Evolutionary conservation across 1,284 basidiomycete species (phyloP).

Genomic region (Butyriboletus regius): DNA sequence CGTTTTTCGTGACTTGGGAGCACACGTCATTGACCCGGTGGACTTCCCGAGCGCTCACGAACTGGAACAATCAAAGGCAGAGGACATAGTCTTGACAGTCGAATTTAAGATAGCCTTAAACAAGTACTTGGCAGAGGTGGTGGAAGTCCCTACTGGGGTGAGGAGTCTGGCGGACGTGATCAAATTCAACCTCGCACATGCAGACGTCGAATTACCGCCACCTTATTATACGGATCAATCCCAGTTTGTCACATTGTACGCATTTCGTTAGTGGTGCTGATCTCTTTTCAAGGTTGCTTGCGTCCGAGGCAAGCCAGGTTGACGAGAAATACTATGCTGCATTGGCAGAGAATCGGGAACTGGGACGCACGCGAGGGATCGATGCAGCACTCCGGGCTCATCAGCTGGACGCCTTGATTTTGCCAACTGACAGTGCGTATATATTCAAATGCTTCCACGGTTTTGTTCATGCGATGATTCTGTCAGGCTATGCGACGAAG

Average conservation of each 20-base stretch:
- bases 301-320: slow-evolving; percentile 34
- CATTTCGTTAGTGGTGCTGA: not conserved
- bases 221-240: slow-evolving; percentile 40
- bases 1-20: slow-evolving; percentile 35
- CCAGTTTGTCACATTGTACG: slow-evolving; percentile 30
- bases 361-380: slow-evolving; percentile 41
- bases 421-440: slow-evolving; percentile 35
- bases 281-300: slow-evolving; percentile 32
- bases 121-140: slow-evolving; percentile 30
- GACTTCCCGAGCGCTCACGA: slow-evolving; percentile 37
- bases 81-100: slow-evolving; percentile 33
- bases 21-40: slow-evolving; percentile 40
- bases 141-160: slow-evolving; percentile 26
- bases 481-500: slow-evolving; percentile 21
- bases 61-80: slow-evolving; percentile 29
- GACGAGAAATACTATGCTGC: slow-evolving; percentile 37
- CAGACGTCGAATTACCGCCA: slow-evolving; percentile 35
- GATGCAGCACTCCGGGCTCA: slow-evolving; percentile 38
- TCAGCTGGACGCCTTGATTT: slow-evolving; percentile 42
- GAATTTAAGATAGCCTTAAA: slow-evolving; percentile 44
- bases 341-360: slow-evolving; percentile 33
- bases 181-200: slow-evolving; percentile 40
- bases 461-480: not conserved
- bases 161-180: slow-evolving; percentile 38
- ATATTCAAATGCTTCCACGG: not conserved